Evolutionary conservation across 139 green algal genomes (phyloP).

Genomic region (Chlamydomonas sp.): DNA sequence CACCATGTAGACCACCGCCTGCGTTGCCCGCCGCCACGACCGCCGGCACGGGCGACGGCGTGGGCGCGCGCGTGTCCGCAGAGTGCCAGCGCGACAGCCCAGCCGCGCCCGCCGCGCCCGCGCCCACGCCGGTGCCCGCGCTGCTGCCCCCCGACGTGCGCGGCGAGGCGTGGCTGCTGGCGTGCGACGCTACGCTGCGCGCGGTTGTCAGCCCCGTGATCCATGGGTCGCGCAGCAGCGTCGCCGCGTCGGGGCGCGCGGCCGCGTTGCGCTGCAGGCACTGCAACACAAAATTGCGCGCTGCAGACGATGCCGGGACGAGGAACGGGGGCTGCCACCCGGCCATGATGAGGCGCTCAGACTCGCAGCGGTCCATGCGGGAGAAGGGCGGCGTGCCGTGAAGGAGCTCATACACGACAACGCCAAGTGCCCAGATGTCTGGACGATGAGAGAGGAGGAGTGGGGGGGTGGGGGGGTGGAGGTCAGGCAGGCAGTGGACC

Average conservation of each 20-base stretch:
- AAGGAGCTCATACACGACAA: conserved; percentile 43
- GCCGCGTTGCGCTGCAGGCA: conserved; percentile 5
- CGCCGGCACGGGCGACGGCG: no score
- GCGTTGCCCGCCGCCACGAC: no score
- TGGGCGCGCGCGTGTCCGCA: no score
- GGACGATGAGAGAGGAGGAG: not conserved
- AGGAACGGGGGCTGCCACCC: conserved; percentile 5
- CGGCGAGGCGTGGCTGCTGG: no score
- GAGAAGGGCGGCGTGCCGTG: conserved; percentile 34
- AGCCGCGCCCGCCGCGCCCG: no score
- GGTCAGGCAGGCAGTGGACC: not conserved
- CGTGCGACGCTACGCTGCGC: no score
- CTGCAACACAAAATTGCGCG: conserved; percentile 15
- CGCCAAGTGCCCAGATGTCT: conserved; percentile 26
- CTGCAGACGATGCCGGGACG: conserved; percentile 9
- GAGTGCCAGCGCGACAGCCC: no score
- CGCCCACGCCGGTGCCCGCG: no score
- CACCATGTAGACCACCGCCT: no score
- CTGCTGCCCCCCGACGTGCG: no score
- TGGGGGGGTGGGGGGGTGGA: not conserved
- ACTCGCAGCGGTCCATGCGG: no score
- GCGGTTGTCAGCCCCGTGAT: conserved; percentile 19
- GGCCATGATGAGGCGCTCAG: conserved; percentile 6
- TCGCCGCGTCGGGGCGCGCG: not conserved
- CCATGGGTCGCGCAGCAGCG: conserved; percentile 21